Evolutionary conservation across 768 basidiomycete genomes (phyloP).

Genomic region (Kwoniella bestiolae): DNA sequence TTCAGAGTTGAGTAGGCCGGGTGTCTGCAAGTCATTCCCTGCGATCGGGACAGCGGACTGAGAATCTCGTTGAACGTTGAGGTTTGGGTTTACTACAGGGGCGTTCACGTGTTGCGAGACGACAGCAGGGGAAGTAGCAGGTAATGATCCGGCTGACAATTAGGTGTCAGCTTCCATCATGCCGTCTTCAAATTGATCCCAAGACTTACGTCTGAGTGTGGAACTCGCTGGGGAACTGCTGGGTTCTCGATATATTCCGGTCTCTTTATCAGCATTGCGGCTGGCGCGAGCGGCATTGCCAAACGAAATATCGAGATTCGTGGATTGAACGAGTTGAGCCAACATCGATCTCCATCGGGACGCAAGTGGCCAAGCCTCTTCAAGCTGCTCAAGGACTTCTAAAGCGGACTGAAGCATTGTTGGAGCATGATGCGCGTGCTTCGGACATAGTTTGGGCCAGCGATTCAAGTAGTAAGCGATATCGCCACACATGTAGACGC

Average conservation of each 20-base stretch:
- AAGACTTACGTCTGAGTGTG: too few species aligned
- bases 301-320: background rate
- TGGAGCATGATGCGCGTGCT: constrained; percentile 6
- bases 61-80: too few species aligned
- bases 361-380: constrained; percentile 23
- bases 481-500: constrained; percentile 24
- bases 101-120: too few species aligned
- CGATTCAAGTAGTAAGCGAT: constrained; percentile 15
- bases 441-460: constrained; percentile 15
- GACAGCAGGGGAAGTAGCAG: too few species aligned
- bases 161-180: too few species aligned
- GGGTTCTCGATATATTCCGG: constrained; percentile 17
- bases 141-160: too few species aligned
- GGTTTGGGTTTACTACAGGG: too few species aligned
- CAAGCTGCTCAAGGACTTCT: constrained; percentile 8
- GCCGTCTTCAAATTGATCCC: too few species aligned
- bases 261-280: constrained; percentile 2
- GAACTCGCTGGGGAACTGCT: too few species aligned
- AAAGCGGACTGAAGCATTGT: constrained; percentile 15
- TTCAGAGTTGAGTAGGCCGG: too few species aligned
- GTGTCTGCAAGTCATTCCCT: too few species aligned
- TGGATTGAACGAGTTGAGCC: constrained; percentile 5
- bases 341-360: constrained; percentile 16
- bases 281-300: background rate
- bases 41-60: too few species aligned